Base-by-base conservation (phyloP, 805 yeast genomes). In the Helenozyma baotianmanensis region DNA sequence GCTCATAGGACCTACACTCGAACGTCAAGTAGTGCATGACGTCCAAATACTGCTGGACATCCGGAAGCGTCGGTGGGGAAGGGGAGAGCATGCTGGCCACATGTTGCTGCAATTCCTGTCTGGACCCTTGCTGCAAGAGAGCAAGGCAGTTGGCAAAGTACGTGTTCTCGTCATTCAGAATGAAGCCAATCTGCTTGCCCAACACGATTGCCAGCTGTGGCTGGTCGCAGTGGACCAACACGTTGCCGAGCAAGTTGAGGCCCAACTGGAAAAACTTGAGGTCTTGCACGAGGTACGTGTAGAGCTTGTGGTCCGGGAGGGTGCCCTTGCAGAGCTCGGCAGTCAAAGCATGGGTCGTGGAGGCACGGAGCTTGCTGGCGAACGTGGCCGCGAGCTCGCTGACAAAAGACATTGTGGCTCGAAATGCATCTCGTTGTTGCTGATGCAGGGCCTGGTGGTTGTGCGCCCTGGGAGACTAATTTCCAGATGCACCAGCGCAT, bases 181-280 rank as follows among this genome's bases (percentile, higher is more conserved):
- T 54, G 40, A 72, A 70, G 1, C 78, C 80, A 37, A 74, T 62
- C 39, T 74, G 76, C 36, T 70, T 70, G 2, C 73, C 70, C 17
- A 75, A 39, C 0, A 51, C 49, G 15, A 72, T 51, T n/a, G 64
- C 54, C 0, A 74, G 42, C 3, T 52, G 37, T 1, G 58, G 45
- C 18, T 61, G 52, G 30, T 70, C 72, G 30, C 77, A 70, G 23
- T 55, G 35, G 2, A 73, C 60, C 13, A 75, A 54, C 2, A 68
- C 56, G 36, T 62, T 70, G 8, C 73, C 72, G 10, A 72, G 56
- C 10, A 71, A 41, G 23, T 64, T 59, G 24, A 74, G 36, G 1
- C 72, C 68, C 5, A 54, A 38, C 27, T 64, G 65, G 47, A 73
- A 74, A 42, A 64, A 74, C 32, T 61, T 64, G 36, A 70, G 48